phyloP scores from a whole-genome alignment of 257 asterid species.

The Ilex asprella region DNA sequence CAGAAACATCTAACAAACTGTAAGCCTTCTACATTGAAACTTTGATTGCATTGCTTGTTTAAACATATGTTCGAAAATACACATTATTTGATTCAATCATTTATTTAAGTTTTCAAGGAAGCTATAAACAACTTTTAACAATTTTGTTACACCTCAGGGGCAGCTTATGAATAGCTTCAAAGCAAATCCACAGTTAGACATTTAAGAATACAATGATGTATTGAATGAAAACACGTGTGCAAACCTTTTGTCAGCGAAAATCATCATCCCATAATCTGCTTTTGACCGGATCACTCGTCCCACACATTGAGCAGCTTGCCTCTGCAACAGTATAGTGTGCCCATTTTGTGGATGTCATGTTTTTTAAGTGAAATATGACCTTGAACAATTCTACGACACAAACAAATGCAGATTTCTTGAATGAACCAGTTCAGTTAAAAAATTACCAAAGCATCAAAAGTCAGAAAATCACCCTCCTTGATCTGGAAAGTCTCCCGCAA shows the following conservation, averaged over 20 bases:
- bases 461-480: constrained; percentile 91
- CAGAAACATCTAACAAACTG: too few relatives aligned
- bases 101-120: too few relatives aligned
- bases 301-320: constrained; percentile 99
- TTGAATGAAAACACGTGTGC: constrained; percentile 7
- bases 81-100: too few relatives aligned
- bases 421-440: constrained; percentile 7
- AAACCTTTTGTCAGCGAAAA: constrained; percentile 96
- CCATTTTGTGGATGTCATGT: neutral
- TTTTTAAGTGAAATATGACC: neutral
- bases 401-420: neutral
- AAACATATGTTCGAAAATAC: too few relatives aligned
- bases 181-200: too few relatives aligned
- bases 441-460: constrained; percentile 94
- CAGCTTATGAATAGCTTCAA: too few relatives aligned
- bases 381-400: neutral
- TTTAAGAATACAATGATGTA: too few relatives aligned
- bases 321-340: constrained; percentile 30
- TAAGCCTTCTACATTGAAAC: too few relatives aligned
- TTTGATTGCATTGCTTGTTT: too few relatives aligned
- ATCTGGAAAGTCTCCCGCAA: constrained; percentile 93
- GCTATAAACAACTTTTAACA: too few relatives aligned
- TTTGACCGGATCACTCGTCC: constrained; percentile 98
- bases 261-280: constrained; percentile 99
- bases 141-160: too few relatives aligned